A percentile compares a stretch with the other conserved stretches of the same genome.
These are phyloP conservation scores for Yarrowia phangngaensis DNA, from an alignment of 805 yeast genomes.

Conservation along the genomic window DNA sequence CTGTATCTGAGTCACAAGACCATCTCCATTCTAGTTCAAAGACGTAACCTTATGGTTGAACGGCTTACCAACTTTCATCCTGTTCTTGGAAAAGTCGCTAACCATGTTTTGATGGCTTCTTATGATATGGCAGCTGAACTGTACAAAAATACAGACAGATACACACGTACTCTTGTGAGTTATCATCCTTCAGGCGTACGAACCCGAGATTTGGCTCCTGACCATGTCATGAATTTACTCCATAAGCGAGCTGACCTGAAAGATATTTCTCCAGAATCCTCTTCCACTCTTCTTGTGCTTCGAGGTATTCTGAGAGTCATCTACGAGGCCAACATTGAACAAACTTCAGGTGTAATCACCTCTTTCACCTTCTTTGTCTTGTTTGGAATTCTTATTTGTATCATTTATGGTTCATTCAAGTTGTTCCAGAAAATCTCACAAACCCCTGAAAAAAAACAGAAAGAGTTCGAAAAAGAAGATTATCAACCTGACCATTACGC, in stretches of 20 bases:
- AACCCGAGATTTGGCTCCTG: constrained; percentile 24
- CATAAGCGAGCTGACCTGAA: constrained; percentile 21
- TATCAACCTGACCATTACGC: constrained; percentile 79
- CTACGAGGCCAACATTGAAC: constrained; percentile 70
- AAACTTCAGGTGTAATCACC: constrained; percentile 76
- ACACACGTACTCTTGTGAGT: constrained; percentile 1
- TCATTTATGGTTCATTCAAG: constrained; percentile 13
- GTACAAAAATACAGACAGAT: constrained; percentile 5
- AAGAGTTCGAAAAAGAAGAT: constrained; percentile 39
- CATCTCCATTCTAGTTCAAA: constrained; percentile 69
- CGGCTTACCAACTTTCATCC: constrained; percentile 4
- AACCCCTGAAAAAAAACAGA: too few species aligned
- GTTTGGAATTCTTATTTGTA: constrained; percentile 16
- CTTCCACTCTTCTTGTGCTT: constrained; percentile 52
- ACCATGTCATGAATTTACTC: constrained; percentile 19
- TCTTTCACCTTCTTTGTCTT: constrained; percentile 68
- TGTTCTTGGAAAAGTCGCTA: constrained; percentile 18
- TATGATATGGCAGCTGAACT: constrained; percentile 3
- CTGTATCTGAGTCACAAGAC: constrained; percentile 57
- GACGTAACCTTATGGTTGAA: constrained; percentile 16
- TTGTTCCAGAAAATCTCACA: too few species aligned
- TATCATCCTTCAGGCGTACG: constrained; percentile 14
- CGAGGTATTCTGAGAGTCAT: constrained; percentile 88
- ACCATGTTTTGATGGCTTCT: constrained; percentile 11
- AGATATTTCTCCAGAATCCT: constrained; percentile 27